Conservation (phyloP, 2,329 filamentous ascomycete genomes). For the Sporothrix phasma region DNA sequence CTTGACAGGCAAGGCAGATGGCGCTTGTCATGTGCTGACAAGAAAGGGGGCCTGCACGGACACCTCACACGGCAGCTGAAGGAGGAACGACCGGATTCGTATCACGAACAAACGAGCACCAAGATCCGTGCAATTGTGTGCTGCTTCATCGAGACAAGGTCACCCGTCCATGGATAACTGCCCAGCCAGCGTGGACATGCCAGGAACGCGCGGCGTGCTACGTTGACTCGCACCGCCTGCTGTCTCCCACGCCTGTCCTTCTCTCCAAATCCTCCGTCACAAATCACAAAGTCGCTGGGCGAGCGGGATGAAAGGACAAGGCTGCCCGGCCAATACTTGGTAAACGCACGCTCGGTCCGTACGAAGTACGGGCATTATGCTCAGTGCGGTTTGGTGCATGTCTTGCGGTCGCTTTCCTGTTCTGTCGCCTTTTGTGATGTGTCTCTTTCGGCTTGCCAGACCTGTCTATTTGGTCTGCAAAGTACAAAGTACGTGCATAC, state of each 20-base stretch:
- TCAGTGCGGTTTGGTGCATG: neutral
- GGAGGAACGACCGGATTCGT: too few relatives aligned
- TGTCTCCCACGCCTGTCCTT: neutral
- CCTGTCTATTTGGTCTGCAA: neutral
- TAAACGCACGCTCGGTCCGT: neutral
- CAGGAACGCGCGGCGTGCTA: too few relatives aligned
- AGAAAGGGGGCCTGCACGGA: neutral
- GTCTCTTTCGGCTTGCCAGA: too few relatives aligned
- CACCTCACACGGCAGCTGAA: conserved; percentile 4
- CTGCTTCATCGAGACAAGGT: too few relatives aligned
- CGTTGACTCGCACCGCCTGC: neutral
- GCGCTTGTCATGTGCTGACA: neutral
- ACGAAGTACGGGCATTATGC: too few relatives aligned
- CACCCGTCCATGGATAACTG: too few relatives aligned
- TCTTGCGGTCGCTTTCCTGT: neutral
- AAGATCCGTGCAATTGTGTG: neutral
- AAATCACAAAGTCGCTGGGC: neutral
- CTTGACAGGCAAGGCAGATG: too few relatives aligned
- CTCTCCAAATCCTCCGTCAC: neutral
- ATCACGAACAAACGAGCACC: too few relatives aligned
- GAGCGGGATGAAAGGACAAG: neutral
- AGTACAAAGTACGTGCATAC: too few relatives aligned
- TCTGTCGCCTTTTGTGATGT: neutral
- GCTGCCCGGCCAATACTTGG: neutral
- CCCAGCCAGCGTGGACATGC: too few relatives aligned